Conservation (phyloP, 257 asterid genomes). For the Marsdenia floribunda region DNA sequence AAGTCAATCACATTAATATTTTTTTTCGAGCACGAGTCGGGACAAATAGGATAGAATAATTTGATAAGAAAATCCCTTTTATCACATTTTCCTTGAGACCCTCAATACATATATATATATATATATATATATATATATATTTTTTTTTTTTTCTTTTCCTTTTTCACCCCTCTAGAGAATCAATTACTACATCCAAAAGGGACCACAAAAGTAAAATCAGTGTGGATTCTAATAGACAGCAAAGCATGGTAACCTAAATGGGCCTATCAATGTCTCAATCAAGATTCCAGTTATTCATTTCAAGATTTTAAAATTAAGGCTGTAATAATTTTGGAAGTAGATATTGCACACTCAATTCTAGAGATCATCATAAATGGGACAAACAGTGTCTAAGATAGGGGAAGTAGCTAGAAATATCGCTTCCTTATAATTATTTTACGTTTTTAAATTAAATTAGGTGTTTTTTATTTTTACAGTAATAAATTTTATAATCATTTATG, state of each 20-base stretch:
- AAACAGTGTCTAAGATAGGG: conserved; percentile 18
- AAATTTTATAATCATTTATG: too few species aligned
- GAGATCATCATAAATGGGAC: conserved; percentile 28
- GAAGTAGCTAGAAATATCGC: conserved; percentile 6
- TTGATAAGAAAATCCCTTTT: conserved; percentile 7
- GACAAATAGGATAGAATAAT: too few species aligned
- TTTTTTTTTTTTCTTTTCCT: conserved; percentile 2
- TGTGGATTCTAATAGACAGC: conserved; percentile 41
- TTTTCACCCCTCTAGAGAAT: conserved; percentile 15
- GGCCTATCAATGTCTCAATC: conserved; percentile 42
- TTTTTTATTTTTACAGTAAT: too few species aligned
- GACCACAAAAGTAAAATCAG: conserved; percentile 38
- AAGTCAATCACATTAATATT: too few species aligned
- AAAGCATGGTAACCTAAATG: conserved; percentile 50
- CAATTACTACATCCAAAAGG: conserved; percentile 26
- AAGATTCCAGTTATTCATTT: conserved; percentile 36
- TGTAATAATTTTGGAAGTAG: conserved; percentile 46
- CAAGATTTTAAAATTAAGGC: conserved; percentile 12
- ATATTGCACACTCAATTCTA: conserved; percentile 44
- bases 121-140: too few species aligned
- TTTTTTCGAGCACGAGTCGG: not conserved
- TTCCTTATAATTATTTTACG: too few species aligned
- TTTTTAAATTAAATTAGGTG: too few species aligned
- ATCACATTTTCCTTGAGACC: conserved; percentile 3
- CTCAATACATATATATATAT: too few species aligned